Base-by-base conservation (phyloP, 2,329 filamentous ascomycete genomes). In the Huntiella moniliformis region DNA sequence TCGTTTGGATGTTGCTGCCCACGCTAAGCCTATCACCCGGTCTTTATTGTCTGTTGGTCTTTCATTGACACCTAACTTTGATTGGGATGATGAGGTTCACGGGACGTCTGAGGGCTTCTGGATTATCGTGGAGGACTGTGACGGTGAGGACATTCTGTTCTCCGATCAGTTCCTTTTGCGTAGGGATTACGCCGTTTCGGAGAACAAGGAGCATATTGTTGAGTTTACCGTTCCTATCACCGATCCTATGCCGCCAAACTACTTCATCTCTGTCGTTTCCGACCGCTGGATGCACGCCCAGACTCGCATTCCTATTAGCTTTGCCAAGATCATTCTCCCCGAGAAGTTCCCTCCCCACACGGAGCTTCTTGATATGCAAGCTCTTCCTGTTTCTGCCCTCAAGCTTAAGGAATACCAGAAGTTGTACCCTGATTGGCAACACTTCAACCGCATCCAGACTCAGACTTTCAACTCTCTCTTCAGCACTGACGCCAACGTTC, bases 201-300 rank as follows among this genome's bases (percentile, higher is more conserved):
- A 96, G 56, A 74, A 79, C 59, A 95, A 88, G 52, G 88, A 96
- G 63, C 91, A 98, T 61, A 64, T 95, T 8, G 81, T 98, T 22
- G 91, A 98, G 54, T 91, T 98, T 55, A 96, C 88, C 0, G 88
- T 96, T 3, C 83, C 91, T 1, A 93, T 98, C 53, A 87, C 85
- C 0, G 91, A 98, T 54, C 92, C 92, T 0, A 93, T 96, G 82
- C 91, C 91, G 11, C 91, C 92, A 0, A 93, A 98, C 61, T 98
- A 98, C 65, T 98, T 98, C 63, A 85, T 98, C 55, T 91, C 86
- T 0, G 74, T 98, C 35, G 66, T 95, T 15, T 96, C 88, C 3
- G 91, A 98, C 60, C 73, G 91, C 54, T 98, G 91, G 91, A 95
- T 98, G 85, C 85, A 94, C 58, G 85, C 88, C 1, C 87, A 98